phyloP scores from a whole-genome alignment of 2,329 filamentous ascomycete genomes.

The Clonostachys rosea region DNA sequence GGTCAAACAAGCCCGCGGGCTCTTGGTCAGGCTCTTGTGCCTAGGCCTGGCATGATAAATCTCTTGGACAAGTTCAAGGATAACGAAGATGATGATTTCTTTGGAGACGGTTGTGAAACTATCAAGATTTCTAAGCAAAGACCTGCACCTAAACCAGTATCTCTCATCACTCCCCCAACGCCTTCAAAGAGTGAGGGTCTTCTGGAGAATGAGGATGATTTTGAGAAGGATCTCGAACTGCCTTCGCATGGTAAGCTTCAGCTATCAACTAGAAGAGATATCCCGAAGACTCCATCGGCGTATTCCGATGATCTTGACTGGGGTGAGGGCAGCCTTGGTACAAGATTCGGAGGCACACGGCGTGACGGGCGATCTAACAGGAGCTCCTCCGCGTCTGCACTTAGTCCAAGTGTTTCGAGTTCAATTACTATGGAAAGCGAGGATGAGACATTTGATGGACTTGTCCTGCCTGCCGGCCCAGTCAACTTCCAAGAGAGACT shows the following conservation, averaged over 20 bases:
- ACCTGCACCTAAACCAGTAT: slow-evolving; percentile 41
- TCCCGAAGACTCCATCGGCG: slow-evolving; percentile 56
- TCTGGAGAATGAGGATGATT: slow-evolving; percentile 52
- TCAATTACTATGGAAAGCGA: slow-evolving; percentile 90
- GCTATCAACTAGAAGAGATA: slow-evolving; percentile 57
- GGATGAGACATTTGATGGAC: slow-evolving; percentile 86
- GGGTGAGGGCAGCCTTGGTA: slow-evolving; percentile 90
- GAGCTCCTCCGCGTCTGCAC: slow-evolving; percentile 81
- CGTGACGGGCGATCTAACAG: slow-evolving; percentile 75
- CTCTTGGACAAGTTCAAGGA: slow-evolving; percentile 60
- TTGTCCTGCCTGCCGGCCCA: slow-evolving; percentile 78
- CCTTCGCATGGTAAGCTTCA: slow-evolving; percentile 62
- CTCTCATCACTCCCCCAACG: slow-evolving; percentile 52
- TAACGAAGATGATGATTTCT: slow-evolving; percentile 56
- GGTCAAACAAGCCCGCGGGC: slow-evolving; percentile 12
- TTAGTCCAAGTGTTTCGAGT: slow-evolving; percentile 90
- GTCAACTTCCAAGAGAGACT: slow-evolving; percentile 79
- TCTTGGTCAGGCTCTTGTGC: slow-evolving; percentile 13
- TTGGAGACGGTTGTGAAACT: slow-evolving; percentile 59
- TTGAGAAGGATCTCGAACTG: slow-evolving; percentile 69
- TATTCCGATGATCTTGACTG: slow-evolving; percentile 81
- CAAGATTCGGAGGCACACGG: slow-evolving; percentile 81
- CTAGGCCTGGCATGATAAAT: slow-evolving; percentile 7
- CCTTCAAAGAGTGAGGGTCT: slow-evolving; percentile 31
- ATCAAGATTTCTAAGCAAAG: slow-evolving; percentile 64